Evolutionary conservation across 2,329 filamentous ascomycete species (phyloP), one percentile per base, ranked within the genome.

Genomic region (Alternaria sp.): DNA sequence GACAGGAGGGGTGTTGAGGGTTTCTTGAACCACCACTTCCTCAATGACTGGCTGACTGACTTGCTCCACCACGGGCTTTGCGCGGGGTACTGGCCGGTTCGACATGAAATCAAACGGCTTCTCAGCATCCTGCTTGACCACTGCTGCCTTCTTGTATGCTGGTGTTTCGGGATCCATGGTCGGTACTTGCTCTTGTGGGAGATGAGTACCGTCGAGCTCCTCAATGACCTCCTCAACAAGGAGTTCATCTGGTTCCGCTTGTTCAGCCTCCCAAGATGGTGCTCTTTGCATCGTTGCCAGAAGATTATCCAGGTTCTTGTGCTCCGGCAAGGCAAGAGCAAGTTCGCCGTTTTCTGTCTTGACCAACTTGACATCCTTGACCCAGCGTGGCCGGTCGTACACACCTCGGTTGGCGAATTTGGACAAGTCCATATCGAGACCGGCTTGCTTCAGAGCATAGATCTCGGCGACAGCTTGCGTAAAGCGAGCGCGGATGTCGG

Each of bases 401-500:
- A 73, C 61, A n/a, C 73, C 74, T 28, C 68, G 69, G 45, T 75
- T 72, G 43, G 71, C 61, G 40, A 67, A 64, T 30, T 67, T 68
- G 18, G 72, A 65, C 2, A 77, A 48, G 48, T 75, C 71, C 52
- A 77, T 53, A 27, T 71, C 60, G 30, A 72, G 50, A 18, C 69
- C 70, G 5, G 73, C 68, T 40, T 77, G 63, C 54, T 71, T 70
- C 27, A 87, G 74, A 3, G 85, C 76, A 61, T 84, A 82, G 5
- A 87, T 75, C 70, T 90, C 87, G 5, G 89, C 83, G 11, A 86
- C 78, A 4, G 87, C 83, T 62, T 85, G 83, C 63, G 86, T 85
- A 41, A 89, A 81, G 32, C 83, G 80, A 44, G 71, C 76, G 46
- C 69, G 69, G 16, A 76, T 64, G 11, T 69, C 59, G 16, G 59